A percentile compares a stretch with the other conserved stretches of the same genome.
phyloP scores from a whole-genome alignment of 345 rosid species.

The Brassica nigra region DNA sequence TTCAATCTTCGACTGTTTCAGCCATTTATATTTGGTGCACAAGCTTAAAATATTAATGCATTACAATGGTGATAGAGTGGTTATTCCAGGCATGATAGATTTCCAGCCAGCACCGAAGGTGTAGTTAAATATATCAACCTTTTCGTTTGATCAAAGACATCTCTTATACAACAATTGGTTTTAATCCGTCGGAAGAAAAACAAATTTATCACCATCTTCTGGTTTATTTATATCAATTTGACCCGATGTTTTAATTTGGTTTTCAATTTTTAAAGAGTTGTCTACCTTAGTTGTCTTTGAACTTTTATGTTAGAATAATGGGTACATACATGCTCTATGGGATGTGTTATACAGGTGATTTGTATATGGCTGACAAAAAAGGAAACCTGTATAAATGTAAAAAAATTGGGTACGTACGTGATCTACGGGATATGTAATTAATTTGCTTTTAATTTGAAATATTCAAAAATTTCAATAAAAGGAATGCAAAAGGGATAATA shows the following conservation, averaged over 20 bases:
- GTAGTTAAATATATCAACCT: background rate
- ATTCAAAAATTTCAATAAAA: too few species aligned
- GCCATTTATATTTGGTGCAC: background rate
- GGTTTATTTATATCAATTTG: background rate
- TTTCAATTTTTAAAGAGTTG: background rate
- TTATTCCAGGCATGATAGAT: background rate
- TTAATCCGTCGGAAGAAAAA: background rate
- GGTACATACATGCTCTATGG: background rate
- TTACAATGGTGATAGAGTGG: background rate
- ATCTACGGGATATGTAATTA: background rate
- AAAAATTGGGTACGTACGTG: background rate
- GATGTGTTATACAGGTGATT: background rate
- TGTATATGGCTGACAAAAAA: background rate
- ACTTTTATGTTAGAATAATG: background rate
- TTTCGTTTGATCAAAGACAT: background rate
- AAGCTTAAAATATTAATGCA: background rate
- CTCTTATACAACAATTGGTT: background rate
- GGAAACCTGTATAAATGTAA: background rate
- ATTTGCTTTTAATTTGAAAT: background rate
- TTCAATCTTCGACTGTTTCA: too few species aligned
- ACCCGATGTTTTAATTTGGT: background rate
- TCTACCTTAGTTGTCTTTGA: background rate
- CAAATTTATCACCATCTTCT: background rate
- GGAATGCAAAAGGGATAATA: background rate
- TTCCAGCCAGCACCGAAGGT: background rate